phyloP scores from a whole-genome alignment of 208 protist species.

The Leishmania major region DNA sequence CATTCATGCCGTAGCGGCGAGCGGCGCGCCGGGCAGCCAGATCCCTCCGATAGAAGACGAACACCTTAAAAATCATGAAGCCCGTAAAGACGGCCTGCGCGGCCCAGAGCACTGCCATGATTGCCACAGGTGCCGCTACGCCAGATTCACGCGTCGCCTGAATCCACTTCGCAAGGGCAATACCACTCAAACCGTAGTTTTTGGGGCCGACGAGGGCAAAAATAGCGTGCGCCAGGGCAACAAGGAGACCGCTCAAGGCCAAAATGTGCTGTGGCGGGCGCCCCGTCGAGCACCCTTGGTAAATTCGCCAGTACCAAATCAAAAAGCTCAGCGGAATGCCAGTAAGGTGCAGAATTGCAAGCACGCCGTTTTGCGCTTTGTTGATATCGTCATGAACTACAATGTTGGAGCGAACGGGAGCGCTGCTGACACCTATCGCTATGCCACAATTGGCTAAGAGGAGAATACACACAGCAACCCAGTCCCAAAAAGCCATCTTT shows the following conservation, averaged over 20 bases:
- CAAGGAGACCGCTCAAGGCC: conserved; percentile 56
- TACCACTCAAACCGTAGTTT: conserved; percentile 54
- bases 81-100: conserved; percentile 43
- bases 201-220: conserved; percentile 56
- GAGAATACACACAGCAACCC: conserved; percentile 64
- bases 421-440: conserved; percentile 44
- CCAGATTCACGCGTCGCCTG: conserved; percentile 30
- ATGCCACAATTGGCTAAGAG: conserved; percentile 57
- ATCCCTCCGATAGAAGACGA: conserved; percentile 70
- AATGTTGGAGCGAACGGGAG: conserved; percentile 11
- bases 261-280: conserved; percentile 50
- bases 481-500: conserved; percentile 64
- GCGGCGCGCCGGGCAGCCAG: conserved; percentile 49
- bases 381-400: conserved; percentile 29
- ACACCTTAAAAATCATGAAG: conserved; percentile 55
- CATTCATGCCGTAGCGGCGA: conserved; percentile 22
- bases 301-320: conserved; percentile 73
- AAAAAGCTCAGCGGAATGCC: conserved; percentile 74
- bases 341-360: conserved; percentile 58
- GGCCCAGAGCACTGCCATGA: conserved; percentile 62
- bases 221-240: conserved; percentile 52
- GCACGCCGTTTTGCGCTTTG: conserved; percentile 38
- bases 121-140: conserved; percentile 42
- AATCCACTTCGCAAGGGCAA: conserved; percentile 44
- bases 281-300: conserved; percentile 51